Evolutionary conservation across 106 monocot genomes (phyloP), one percentile per base, ranked within the genome.

Genomic region (Dendrobium huoshanense): DNA sequence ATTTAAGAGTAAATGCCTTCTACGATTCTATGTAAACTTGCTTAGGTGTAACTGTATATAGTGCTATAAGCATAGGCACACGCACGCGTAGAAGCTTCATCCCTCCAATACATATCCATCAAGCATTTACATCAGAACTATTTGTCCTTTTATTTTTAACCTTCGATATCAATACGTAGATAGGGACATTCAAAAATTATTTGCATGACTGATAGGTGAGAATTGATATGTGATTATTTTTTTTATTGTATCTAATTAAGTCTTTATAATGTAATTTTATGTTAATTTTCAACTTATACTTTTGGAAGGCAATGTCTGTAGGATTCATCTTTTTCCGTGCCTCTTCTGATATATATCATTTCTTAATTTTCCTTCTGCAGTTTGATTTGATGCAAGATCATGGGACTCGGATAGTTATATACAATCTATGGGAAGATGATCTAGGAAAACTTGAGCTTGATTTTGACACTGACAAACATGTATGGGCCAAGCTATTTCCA

Each of bases 341-440:
- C 61, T 61, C 61, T 0, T 61, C 22, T 61, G 61, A 61, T 61
- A 33, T 61, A 31, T 31, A 15, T 70, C 27, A 70, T 65, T 25
- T 9, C 70, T 15, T 33, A 0, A 24, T 80, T 73, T 55, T 41
- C 25, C 19, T 74, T 75, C 80, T 88, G 54, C 88, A 90, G 90
- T 87, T 89, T 82, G 82, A 59, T 43, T 82, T 67, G 72, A 84
- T 93, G 58, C 29, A 27, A 11, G 83, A 93, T 76, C 93, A 85
- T 27, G 96, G 96, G 18, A 96, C 96, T 68, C 89, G 90, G 31
- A 83, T 96, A 59, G 55, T 96, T 20, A 93, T 96, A 79, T 96
- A 90, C 83, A 96, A 92, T 80, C 81, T 96, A 27, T 96, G 96
- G 96, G 91, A 93, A 73, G 91, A 93, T 87, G 96, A 96, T 55